Base-by-base conservation (phyloP, 1,139 yeast species). In the Hanseniaspora gamundiae region DNA sequence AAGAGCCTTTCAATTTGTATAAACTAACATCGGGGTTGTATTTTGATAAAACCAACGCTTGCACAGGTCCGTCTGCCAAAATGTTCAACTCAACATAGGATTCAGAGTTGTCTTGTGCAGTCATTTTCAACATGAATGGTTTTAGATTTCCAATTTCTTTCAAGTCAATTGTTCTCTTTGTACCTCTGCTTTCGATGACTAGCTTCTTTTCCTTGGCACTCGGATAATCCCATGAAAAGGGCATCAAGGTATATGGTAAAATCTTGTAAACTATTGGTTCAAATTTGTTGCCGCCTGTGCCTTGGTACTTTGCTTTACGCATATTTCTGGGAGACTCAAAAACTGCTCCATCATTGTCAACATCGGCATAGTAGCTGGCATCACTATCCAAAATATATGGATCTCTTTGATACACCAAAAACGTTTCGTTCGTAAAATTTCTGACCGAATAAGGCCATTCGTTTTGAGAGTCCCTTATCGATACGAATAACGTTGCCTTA, bases 141-240 rank as follows among this genome's bases (percentile, higher is more conserved):
- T 79, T 79, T 49, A 87, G 68, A 49, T 80, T 81, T 22, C 99
- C 99, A 53, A 93, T 87, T 59, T 91, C 98, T 0, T 94, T 93
- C 42, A 93, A 64, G 55, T 86, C 93, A 17, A 93, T 73, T 31
- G 78, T 76, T 48, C 97, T 70, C 57, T 84, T 91, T 36, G 80
- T 70, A 1, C 85, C 85, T 46, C 80, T 82, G 8, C 79, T 67
- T 48, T 88, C 70, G 26, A 93, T 65, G 2, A 86, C 71, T 30
- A 93, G 64, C 56, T 88, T 95, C 59, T 87, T 88, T 40, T 82
- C 74, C 11, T 77, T 68, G 0, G 95, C 96, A 45, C 94, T 86
- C 0, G 98, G 98, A 62, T 76, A 91, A 59, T 93, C 98, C 86
- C 95, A 93, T 0, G 98, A 87, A 61, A 91, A 93, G 0, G 97